A percentile compares a stretch with the other conserved stretches of the same genome.
Evolutionary conservation across 2,329 filamentous ascomycete genomes (phyloP).

Genomic region (Fusarium foetens): DNA sequence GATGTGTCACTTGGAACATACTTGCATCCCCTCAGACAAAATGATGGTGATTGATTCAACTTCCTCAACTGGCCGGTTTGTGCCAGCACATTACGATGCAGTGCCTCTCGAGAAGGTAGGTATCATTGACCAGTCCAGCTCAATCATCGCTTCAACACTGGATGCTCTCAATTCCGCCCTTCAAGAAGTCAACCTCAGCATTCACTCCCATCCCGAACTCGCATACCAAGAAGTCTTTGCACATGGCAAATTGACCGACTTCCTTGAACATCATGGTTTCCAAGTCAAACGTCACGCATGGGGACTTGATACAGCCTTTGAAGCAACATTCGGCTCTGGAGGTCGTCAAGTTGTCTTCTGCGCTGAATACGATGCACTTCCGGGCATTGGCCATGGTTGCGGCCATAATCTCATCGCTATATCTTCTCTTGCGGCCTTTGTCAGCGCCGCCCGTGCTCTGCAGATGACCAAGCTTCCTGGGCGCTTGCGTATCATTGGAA

Average conservation of each 20-base stretch:
- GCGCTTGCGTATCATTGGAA: background rate
- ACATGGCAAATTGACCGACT: background rate
- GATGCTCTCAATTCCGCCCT: background rate
- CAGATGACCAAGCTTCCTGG: background rate
- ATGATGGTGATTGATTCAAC: background rate
- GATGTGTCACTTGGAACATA: background rate
- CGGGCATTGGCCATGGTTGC: background rate
- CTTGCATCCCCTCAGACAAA: rapidly evolving
- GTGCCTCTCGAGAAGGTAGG: background rate
- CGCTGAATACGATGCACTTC: background rate
- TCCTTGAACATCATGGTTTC: background rate
- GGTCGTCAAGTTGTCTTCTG: background rate
- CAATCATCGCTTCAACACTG: background rate
- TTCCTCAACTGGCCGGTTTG: rapidly evolving
- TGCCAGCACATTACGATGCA: background rate
- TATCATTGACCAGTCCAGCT: background rate
- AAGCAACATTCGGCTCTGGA: background rate
- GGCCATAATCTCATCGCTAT: background rate
- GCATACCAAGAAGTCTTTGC: background rate
- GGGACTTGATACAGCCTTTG: background rate
- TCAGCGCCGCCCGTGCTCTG: background rate
- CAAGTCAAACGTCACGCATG: background rate
- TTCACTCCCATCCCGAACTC: background rate
- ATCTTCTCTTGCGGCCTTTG: background rate
- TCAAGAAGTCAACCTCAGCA: background rate